Evolutionary conservation across 2,329 filamentous ascomycete species (phyloP).

Genomic region (Bipolaris sorokiniana): DNA sequence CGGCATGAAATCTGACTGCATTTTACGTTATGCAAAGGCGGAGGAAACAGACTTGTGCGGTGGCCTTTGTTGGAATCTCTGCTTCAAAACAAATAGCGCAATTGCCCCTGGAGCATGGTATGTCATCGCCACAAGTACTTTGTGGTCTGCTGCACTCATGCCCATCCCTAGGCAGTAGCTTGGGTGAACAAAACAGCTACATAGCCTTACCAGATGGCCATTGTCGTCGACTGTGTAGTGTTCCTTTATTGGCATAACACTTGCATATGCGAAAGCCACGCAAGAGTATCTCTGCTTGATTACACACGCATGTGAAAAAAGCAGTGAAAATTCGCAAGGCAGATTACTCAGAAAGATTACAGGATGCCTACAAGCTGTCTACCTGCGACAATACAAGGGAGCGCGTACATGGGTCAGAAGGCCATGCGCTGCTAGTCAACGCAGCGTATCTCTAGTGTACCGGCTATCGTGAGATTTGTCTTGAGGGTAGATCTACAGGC

Average conservation of each 20-base stretch:
- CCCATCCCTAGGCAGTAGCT: not conserved
- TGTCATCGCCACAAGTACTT: not conserved
- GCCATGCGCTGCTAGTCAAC: not conserved
- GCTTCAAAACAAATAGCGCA: not conserved
- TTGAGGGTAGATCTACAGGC: slow-evolving; percentile 1
- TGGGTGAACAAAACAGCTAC: not conserved
- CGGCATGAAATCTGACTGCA: not conserved
- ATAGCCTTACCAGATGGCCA: no score
- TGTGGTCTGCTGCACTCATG: not conserved
- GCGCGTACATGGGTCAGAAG: not conserved
- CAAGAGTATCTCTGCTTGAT: not conserved
- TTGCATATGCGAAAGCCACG: not conserved
- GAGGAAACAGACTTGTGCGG: not conserved
- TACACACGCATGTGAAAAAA: not conserved
- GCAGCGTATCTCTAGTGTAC: slow-evolving; percentile 1
- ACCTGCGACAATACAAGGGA: not conserved
- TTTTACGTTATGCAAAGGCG: not conserved
- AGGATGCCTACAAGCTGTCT: not conserved
- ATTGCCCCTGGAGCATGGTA: not conserved
- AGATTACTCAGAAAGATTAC: not conserved
- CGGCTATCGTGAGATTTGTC: slow-evolving; percentile 8
- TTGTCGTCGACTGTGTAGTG: not conserved
- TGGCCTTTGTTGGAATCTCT: not conserved
- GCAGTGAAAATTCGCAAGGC: not conserved
- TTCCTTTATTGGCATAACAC: not conserved